Base-by-base conservation (phyloP, 2,329 filamentous ascomycete genomes). In the Alternaria sp. region DNA sequence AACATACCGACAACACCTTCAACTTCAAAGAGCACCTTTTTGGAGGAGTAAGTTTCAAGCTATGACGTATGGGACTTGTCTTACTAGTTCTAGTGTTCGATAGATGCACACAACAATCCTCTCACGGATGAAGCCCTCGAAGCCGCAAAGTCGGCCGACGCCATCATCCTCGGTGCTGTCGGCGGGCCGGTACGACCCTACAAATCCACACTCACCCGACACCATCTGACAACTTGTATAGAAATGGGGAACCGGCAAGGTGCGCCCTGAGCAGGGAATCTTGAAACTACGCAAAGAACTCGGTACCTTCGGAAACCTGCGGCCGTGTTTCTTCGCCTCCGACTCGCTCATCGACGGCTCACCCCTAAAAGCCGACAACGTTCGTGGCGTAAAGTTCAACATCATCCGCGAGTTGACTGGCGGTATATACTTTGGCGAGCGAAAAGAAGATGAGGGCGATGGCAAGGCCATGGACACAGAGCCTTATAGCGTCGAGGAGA, bases 311-410 rank as follows among this genome's bases (percentile, higher is more conserved):
- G 95, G 94, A 73, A 98, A 98, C 87, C 89, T 98, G 62, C 91
- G 95, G 6, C 95, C 94, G 10, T 98, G 95, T 87, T 96, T 92
- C 87, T 98, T 99, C 84, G 93, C 93, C 55, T 94, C 94, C 1
- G 92, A 95, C 57, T 87, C 89, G 26, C 65, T 69, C 54, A 90
- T 97, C 75, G 90, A 94, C 54, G 87, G 86, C 77, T 97, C 94
- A 11, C 95, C 95, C 0, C 89, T 98, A 67, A 97, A 97, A 83
- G 89, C 92, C 58, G 87, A 91, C 4, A 87, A 97, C 66, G 96
- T 92, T 86, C 87, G 89, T 67, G 94, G 92, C 75, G 94, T 92
- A 73, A 92, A 98, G 86, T 93, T 98, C 83, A 92, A 92, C 83
- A 91, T 98, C 77, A 90, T 98, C 66, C 92, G 95, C 53, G 95